Base-by-base conservation (phyloP, 352 stramenopile genomes). In the Phytopythium montanum region DNA sequence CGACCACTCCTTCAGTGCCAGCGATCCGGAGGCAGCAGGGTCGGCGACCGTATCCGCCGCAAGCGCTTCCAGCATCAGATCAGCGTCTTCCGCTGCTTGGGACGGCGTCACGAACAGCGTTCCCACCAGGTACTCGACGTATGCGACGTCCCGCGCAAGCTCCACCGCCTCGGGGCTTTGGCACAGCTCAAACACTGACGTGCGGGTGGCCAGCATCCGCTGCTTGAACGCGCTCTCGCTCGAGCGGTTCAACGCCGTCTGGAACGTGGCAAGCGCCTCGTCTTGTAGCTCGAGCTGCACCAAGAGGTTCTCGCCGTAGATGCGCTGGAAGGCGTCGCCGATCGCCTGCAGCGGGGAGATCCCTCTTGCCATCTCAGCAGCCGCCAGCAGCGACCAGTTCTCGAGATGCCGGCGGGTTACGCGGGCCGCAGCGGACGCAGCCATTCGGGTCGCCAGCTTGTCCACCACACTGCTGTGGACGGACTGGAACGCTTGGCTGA, bases 381-480 rank as follows among this genome's bases (percentile, higher is more conserved):
- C 79, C 5, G 81, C 66, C 21, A 94, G 62, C 44, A 84, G 69
- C 6, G 81, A 86, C 84, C 84, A 94, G 45, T 90, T 92, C 48
- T 92, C 75, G 28, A 94, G 61, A 41, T 94, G 79, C 14, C 84
- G 75, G 25, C 79, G 78, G 54, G 85, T 90, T 38, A 94, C 87
- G 2, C 76, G 72, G 34, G 60, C 55, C 25, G 56, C 59, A 21
- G 75, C 73, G 2, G 70, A 56, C 21, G 65, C 64, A 2, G 62
- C 56, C 14, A 65, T 59, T 16, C 66, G 54, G 18, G 70, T 50
- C 8, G 45, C 12, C 19, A 91, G 41, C 21, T 70, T 72, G 2
- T 57, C 60, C 3, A 85, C 31, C 14, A 92, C 77, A 21, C 52
- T 64, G 36, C 83, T 65, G 48, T 95, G 86, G 25, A 83, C 68